Evolutionary conservation across 2,329 filamentous ascomycete genomes (phyloP).

Genomic region (Apiospora sp.): DNA sequence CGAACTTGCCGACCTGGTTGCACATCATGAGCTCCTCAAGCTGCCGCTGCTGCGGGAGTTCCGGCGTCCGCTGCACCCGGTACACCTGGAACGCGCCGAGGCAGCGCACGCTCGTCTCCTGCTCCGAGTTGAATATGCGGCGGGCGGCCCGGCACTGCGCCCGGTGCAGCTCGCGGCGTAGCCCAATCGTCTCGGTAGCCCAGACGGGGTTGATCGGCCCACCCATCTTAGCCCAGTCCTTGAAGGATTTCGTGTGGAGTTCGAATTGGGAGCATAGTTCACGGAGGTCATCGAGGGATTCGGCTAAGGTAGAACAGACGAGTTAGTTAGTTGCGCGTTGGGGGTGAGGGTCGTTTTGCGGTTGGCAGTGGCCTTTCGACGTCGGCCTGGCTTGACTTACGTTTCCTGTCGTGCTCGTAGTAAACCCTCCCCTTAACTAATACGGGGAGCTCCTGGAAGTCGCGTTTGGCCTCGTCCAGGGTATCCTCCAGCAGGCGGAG

Average conservation of each 20-base stretch:
- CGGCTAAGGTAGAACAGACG: slow-evolving; percentile 46
- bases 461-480: slow-evolving; percentile 66
- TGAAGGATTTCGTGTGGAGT: slow-evolving; percentile 57
- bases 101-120: slow-evolving; percentile 57
- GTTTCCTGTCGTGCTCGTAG: slow-evolving; percentile 64
- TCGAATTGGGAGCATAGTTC: slow-evolving; percentile 54
- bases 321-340: not conserved
- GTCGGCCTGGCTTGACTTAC: slow-evolving; percentile 46
- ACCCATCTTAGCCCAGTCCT: slow-evolving; percentile 62
- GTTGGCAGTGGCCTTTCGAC: not conserved
- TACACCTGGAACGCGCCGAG: slow-evolving; percentile 64
- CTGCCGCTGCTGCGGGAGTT: slow-evolving; percentile 33
- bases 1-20: slow-evolving; percentile 62
- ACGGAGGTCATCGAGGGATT: slow-evolving; percentile 60
- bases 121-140: slow-evolving; percentile 62
- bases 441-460: slow-evolving; percentile 65
- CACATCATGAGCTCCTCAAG: slow-evolving; percentile 60
- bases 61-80: slow-evolving; percentile 53
- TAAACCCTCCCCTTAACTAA: slow-evolving; percentile 64
- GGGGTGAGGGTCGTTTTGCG: not conserved
- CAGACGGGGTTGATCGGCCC: slow-evolving; percentile 64
- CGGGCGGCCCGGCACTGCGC: slow-evolving; percentile 65
- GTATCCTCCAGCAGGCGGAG: slow-evolving; percentile 60
- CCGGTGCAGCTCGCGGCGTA: slow-evolving; percentile 62
- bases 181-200: slow-evolving; percentile 58